Conservation (phyloP, 2,329 filamentous ascomycete species). For the Pseudodiploospora longispora region DNA sequence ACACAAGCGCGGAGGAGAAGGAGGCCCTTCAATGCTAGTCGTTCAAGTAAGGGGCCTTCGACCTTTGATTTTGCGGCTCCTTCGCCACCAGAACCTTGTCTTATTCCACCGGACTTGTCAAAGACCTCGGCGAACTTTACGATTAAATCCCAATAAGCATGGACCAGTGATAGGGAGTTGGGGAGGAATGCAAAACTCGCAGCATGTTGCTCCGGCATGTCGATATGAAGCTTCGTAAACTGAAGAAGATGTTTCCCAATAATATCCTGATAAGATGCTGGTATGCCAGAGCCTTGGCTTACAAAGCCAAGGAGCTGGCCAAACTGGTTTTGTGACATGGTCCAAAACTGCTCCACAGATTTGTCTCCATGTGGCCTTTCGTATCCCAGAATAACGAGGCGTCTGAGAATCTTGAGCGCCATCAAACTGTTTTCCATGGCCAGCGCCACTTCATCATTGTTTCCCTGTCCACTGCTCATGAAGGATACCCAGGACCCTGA, state of each 20-base stretch:
- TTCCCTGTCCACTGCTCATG: conserved; percentile 48
- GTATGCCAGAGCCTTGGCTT: conserved; percentile 44
- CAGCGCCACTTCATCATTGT: conserved; percentile 50
- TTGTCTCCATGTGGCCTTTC: conserved; percentile 74
- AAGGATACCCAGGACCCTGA: conserved; percentile 60
- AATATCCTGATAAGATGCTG: conserved; percentile 47
- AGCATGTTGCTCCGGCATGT: conserved; percentile 73
- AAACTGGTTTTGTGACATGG: conserved; percentile 66
- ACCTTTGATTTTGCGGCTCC: conserved; percentile 39
- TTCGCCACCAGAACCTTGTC: conserved; percentile 31
- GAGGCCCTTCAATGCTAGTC: conserved; percentile 73
- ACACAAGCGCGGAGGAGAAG: conserved; percentile 75
- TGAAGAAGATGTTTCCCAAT: conserved; percentile 85
- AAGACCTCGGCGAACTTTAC: conserved; percentile 69
- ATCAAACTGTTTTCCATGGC: conserved; percentile 70
- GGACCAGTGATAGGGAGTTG: conserved; percentile 67
- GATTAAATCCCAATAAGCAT: conserved; percentile 79
- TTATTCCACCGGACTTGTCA: conserved; percentile 51
- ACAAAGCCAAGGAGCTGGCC: conserved; percentile 63
- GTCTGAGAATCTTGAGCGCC: conserved; percentile 70
- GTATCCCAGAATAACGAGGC: conserved; percentile 73
- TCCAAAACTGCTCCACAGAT: conserved; percentile 74
- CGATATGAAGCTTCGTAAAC: conserved; percentile 82
- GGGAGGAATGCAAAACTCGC: conserved; percentile 77
- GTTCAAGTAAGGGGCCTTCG: conserved; percentile 63